Evolutionary conservation across 768 basidiomycete species (phyloP), one percentile per base, ranked within the genome.

Genomic region (Dentipellis sp.): DNA sequence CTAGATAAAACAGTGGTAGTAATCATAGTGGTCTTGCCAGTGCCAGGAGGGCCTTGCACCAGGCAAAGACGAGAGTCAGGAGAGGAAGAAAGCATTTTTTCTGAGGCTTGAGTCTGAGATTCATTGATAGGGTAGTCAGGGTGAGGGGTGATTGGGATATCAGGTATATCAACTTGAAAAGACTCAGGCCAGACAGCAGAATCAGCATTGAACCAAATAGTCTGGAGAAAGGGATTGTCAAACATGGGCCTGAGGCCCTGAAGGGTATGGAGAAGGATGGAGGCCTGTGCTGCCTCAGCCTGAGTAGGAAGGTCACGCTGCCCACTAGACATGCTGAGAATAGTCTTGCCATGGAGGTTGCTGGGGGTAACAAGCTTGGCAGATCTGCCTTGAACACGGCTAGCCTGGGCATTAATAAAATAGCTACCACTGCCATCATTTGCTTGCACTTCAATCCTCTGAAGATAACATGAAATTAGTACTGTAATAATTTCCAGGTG

Each of bases 251-350:
- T 54, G 4, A 34, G 49, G 4, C 72, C 72, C 53, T 77, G 76
- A 14, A 78, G 64, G 29, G 67, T 59, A 48, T 61, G 56, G 1
- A 76, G 66, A 9, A 76, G 58, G 12, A 65, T 45, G 10, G 61
- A 50, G 4, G 63, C 58, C 22, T 69, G 75, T 48, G 75, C 71
- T 4, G 67, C 67, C 58, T 88, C 85, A 23, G 88, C 84, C 19
- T 62, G 65, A 3, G 87, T 89, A 1, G 78, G 79, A 39, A 70
- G 75, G 40, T 78, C 83, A 36, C 73, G 75, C 0, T 84, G 85
- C 59, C 74, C 71, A 9, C 83, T 74, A 21, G 68, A 75, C 21
- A 88, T 71, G 7, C 65, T 65, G 0, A 63, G 54, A 34, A 70
- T 35, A 1, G 0, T 39, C 65, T 70, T 66, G 56, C 72, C 63